Evolutionary conservation across 371 early-diverging fungal species (phyloP), one percentile per base, ranked within the genome.

Genomic region (Fennellomyces sp.): DNA sequence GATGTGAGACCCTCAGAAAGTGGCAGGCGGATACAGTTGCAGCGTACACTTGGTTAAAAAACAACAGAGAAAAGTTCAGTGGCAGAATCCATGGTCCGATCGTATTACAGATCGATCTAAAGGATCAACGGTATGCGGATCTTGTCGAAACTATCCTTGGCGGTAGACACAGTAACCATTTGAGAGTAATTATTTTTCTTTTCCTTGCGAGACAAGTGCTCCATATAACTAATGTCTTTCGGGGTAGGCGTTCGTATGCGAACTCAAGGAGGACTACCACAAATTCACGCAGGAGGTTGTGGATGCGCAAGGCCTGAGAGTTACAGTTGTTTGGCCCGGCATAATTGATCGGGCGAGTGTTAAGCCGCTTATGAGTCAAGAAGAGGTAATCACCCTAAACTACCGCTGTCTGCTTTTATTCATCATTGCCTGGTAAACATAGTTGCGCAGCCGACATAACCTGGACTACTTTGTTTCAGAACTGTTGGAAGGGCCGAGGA

Each of bases 81-180:
- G 85, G 87, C 42, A 77, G 78, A 21, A 88, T 97, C 2, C 90
- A 86, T 74, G 85, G 85, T 2, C 98, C 97, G 0, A 70, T 89
- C 3, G 77, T 85, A 30, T 60, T 91, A 19, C 78, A 82, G 21
- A 69, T 94, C 19, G 87, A 90, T 30, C 66, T 93, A 21, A 87
- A 80, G 41, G 83, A 94, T 58, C 50, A 69, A 49, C 66, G 68
- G 5, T 87, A 83, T 67, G 89, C 90, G 1, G 60, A 71, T 35
- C 71, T 85, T 4, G 67, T 96, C 5, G 97, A 97, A 61, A 45
- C 79, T 3, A 52, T 74, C 60, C 60, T 78, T 17, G 63, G 81
- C 48, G 81, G 81, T 52, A 17, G 29, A 12, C 30, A 49, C 26
- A 68, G 72, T 25, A 28, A 53, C 55, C 61, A 75, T 61, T 57